These are phyloP conservation scores for Ogataea degrootiae DNA, from an alignment of 805 yeast genomes.

Conservation along the genomic window DNA sequence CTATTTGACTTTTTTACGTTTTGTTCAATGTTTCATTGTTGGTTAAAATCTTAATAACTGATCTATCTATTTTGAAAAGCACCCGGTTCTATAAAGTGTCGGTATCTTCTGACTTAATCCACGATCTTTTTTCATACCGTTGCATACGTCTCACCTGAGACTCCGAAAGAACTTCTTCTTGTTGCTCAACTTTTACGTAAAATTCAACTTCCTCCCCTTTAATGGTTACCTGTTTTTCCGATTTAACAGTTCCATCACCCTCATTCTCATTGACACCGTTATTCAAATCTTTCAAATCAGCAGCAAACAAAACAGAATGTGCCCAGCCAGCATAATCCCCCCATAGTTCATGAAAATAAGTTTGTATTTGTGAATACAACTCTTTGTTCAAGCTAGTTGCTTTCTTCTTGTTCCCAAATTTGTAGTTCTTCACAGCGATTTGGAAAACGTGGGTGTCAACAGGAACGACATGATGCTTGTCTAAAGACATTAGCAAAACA, in stretches of 20 bases:
- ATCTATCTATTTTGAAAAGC: background rate
- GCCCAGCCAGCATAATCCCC: conserved; percentile 98
- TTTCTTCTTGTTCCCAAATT: conserved; percentile 34
- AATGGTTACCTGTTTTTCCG: background rate
- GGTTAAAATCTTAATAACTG: background rate
- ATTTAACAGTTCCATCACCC: background rate
- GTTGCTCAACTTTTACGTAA: background rate
- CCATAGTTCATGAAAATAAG: conserved; percentile 64
- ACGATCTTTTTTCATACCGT: background rate
- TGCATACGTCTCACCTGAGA: background rate
- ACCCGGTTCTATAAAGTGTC: background rate
- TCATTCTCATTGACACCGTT: conserved; percentile 49
- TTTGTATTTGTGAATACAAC: conserved; percentile 52
- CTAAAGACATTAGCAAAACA: conserved; percentile 86
- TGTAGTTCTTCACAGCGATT: conserved; percentile 80
- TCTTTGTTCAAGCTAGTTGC: conserved; percentile 41
- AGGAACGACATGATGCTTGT: conserved; percentile 83
- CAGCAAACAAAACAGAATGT: conserved; percentile 87
- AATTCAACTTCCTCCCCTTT: background rate
- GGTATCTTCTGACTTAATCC: background rate
- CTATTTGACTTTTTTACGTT: background rate
- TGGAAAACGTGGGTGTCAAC: conserved; percentile 94
- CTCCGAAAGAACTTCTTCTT: background rate
- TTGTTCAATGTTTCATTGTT: background rate
- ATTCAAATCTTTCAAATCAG: conserved; percentile 68